These are phyloP conservation scores for Fusarium acutatum DNA, from an alignment of 2,329 filamentous ascomycete genomes.

Conservation along the genomic window DNA sequence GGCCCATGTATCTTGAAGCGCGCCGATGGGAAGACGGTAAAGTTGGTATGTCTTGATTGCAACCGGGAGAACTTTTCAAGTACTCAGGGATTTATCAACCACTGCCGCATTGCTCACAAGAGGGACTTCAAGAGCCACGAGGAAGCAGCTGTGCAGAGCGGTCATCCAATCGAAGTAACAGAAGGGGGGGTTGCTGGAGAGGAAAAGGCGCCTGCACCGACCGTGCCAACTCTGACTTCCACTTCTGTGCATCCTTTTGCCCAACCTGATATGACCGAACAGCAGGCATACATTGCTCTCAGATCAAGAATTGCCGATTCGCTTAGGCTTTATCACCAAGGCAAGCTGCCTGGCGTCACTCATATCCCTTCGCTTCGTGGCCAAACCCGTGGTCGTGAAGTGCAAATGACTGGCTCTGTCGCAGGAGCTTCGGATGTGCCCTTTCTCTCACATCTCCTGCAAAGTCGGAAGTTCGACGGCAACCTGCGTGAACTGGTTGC, in stretches of 20 bases:
- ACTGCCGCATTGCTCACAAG: constrained; percentile 95
- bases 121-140: constrained; percentile 96
- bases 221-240: constrained; percentile 16
- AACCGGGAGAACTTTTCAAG: constrained; percentile 91
- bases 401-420: constrained; percentile 48
- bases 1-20: constrained; percentile 87
- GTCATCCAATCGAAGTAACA: constrained; percentile 74
- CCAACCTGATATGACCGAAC: constrained; percentile 58
- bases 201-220: constrained; percentile 34
- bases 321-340: constrained; percentile 60
- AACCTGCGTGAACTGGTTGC: constrained; percentile 67
- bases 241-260: constrained; percentile 48
- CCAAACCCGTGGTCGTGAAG: constrained; percentile 2
- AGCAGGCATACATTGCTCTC: constrained; percentile 60
- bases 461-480: constrained; percentile 67
- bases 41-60: constrained; percentile 90
- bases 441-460: constrained; percentile 72
- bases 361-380: constrained; percentile 51
- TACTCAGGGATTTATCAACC: constrained; percentile 99
- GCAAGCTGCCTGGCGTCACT: constrained; percentile 59
- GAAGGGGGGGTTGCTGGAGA: constrained; percentile 37
- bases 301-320: constrained; percentile 64
- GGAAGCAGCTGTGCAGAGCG: constrained; percentile 87
- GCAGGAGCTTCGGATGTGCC: constrained; percentile 67
- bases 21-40: constrained; percentile 85